Base-by-base conservation (phyloP, 2,329 filamentous ascomycete genomes). In the Rhinocladiella mackenziei region DNA sequence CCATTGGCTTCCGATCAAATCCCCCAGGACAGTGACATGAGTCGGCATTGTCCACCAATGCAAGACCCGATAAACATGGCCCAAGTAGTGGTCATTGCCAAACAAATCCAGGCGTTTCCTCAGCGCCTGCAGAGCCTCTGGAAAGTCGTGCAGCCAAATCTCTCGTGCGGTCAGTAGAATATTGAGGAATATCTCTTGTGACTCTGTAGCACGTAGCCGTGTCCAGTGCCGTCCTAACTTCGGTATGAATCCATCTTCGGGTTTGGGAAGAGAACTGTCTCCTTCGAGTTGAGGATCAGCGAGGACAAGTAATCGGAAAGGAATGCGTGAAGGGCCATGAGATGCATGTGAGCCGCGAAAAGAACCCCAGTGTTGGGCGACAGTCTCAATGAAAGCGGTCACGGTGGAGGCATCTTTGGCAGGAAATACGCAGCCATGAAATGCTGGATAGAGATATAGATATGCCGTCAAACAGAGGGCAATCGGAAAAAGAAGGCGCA, bases 1-100 rank as follows among this genome's bases (percentile, higher is more conserved):
- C 92, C 92, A 98, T 65, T 98, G 92, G 59, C 89, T 95, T 7
- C 92, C 92, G 7, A 98, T 71, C 46, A 98, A 71, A 62, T 98
- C 92, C 2, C 92, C 92, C 3, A 98, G 73, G 0, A 97, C 89
- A 0, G 85, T 81, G 14, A 92, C 80, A 63, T 98, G 92, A 0
- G 87, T 94, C 6, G 92, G 92, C 11, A 73, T 69, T 0, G 84
- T 78, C 83, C 86, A 94, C 87, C 89, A 94, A 55, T 78, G 76
- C 37, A 95, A 66, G 0, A 81, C 85, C 11, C 87, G 78, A 66
- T 94, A 96, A 46, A 96, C 89, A 64, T 98, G 92, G 14, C 86
- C 87, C 22, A 98, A 77, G 65, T 97, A 98, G 60, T 81, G 86
- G 66, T 98, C 92, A 65, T 98, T 98, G 3, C 92, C 92, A 59